A percentile compares a stretch with the other conserved stretches of the same genome.
These are phyloP conservation scores for Thelonectria olida DNA, from an alignment of 2,329 filamentous ascomycete species.

Conservation along the genomic window DNA sequence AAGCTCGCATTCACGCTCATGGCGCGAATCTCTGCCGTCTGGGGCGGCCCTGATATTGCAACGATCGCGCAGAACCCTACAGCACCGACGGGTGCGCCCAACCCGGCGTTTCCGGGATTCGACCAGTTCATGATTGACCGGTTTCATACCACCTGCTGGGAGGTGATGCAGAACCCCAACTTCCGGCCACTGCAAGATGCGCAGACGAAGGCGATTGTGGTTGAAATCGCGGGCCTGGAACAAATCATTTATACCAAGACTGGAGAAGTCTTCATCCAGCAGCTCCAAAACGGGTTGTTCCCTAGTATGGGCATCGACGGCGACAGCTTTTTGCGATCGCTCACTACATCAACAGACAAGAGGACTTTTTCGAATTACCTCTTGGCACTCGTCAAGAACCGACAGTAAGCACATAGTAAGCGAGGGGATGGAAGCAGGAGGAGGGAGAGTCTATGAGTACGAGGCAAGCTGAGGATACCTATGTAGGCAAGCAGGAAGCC, in stretches of 20 bases:
- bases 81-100: conserved; percentile 59
- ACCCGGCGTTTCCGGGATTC: conserved; percentile 81
- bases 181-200: conserved; percentile 86
- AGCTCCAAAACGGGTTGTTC: conserved; percentile 72
- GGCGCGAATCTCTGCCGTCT: conserved; percentile 82
- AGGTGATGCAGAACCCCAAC: conserved; percentile 78
- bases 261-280: conserved; percentile 79
- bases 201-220: conserved; percentile 86
- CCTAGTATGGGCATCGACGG: conserved; percentile 71
- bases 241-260: conserved; percentile 92
- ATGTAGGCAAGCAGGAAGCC: too few relatives aligned
- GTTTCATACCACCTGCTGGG: conserved; percentile 92
- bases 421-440: conserved; percentile 8
- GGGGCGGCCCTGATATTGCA: conserved; percentile 86
- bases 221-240: conserved; percentile 87
- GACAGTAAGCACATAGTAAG: conserved; percentile 39
- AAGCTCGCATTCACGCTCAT: conserved; percentile 84
- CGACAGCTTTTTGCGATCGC: conserved; percentile 64
- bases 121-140: conserved; percentile 88
- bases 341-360: conserved; percentile 68
- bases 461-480: too few relatives aligned
- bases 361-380: conserved; percentile 74
- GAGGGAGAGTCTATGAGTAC: conserved; percentile 14
- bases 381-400: conserved; percentile 62
- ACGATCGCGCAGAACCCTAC: conserved; percentile 62